Evolutionary conservation across 148 eudicot genomes (phyloP), one percentile per base, ranked within the genome.

Genomic region (Dysphania ambrosioides): DNA sequence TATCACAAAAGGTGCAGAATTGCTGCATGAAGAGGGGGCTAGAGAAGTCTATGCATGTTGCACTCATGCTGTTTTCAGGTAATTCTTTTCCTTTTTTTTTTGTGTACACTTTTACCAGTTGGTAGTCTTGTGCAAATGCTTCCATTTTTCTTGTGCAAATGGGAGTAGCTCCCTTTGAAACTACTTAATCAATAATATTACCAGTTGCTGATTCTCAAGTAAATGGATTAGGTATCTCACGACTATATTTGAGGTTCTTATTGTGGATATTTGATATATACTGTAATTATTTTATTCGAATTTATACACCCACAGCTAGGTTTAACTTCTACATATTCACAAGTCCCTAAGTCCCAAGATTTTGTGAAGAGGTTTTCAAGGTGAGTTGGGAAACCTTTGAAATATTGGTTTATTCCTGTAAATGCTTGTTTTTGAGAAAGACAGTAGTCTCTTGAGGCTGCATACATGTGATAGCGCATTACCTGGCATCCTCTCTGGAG

Each of bases 1-100:
- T 32, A 92, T 92, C 77, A 71, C 95, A 29, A 88, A 92, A 85
- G 97, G 97, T 51, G 97, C 97, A 42, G 90, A 87, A 59, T 77
- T 91, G 57, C 83, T 91, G 63, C 97, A 91, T 75, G 85, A 85
- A 73, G 90, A 85, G 72, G 97, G 97, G 18, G 97, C 97, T 47
- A 87, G 97, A 78, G 97, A 91, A 83, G 93, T 91, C 55, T 91
- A 91, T 81, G 97, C 97, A 29, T 91, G 97, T 76, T 78, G 89
- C 79, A 91, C 97, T 41, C 97, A 91, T 78, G 97, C 97, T 83
- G 97, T 91, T 49, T 89, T 91, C 82, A 91, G 97, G 95, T 92
- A 86, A 32, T 31, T 35, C 7, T 40, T 56, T 16, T 16, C 59
- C 8, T 42, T 5, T 9, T 0, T 26, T 58, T 42, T 42, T 58